phyloP scores from a whole-genome alignment of 352 stramenopile species.

The Globisporangium camurandrum region DNA sequence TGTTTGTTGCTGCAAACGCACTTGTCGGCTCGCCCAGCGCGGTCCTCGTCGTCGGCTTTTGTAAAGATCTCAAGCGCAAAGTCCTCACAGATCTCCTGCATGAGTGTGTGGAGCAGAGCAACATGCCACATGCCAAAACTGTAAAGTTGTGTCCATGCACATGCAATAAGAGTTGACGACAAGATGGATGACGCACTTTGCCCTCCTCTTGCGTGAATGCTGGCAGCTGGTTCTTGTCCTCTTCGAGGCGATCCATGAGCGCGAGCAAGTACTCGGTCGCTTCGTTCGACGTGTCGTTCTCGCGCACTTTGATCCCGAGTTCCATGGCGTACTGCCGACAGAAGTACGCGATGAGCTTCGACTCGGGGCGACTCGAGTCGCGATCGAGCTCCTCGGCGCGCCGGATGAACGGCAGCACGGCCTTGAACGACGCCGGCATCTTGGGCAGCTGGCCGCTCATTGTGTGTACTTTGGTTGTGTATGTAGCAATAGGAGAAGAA shows the following conservation, averaged over 20 bases:
- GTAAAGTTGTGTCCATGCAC: neutral
- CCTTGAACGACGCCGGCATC: constrained; percentile 91
- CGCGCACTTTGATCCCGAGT: constrained; percentile 79
- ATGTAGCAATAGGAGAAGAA: neutral
- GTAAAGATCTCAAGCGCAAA: constrained; percentile 92
- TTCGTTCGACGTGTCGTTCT: constrained; percentile 67
- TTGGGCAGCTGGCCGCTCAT: constrained; percentile 58
- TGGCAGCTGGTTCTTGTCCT: constrained; percentile 86
- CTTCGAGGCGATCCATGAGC: constrained; percentile 89
- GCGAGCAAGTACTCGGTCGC: constrained; percentile 85
- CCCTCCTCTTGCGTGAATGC: constrained; percentile 88
- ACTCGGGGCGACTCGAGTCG: constrained; percentile 85
- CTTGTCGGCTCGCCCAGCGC: constrained; percentile 85
- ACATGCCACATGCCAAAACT: neutral
- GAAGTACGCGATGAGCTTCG: constrained; percentile 94
- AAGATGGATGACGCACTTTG: constrained; percentile 41
- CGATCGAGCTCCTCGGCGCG: constrained; percentile 94
- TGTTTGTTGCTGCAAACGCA: too few relatives aligned
- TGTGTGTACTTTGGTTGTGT: constrained; percentile 4
- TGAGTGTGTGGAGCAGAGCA: neutral
- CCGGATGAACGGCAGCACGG: constrained; percentile 89
- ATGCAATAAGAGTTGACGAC: neutral
- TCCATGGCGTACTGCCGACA: constrained; percentile 87
- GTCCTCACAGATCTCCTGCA: constrained; percentile 76
- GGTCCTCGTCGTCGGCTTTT: constrained; percentile 92